These are phyloP conservation scores for Cladosporium sp. DNA, from an alignment of 2,329 filamentous ascomycete species.

Conservation along the genomic window DNA sequence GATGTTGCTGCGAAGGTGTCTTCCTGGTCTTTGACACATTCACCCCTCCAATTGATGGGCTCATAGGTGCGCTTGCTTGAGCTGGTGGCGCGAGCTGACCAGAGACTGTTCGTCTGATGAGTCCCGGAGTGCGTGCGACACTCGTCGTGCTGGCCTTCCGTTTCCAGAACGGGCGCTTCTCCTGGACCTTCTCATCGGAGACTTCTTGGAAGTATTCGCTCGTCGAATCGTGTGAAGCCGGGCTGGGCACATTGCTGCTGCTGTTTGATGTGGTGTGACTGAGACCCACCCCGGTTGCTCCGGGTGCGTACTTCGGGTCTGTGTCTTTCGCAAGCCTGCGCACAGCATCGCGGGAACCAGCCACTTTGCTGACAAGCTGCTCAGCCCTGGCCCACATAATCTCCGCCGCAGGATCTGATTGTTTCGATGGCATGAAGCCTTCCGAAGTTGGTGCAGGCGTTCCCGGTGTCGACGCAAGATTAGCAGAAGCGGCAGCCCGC, in stretches of 20 bases:
- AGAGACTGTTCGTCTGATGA: slow-evolving; percentile 54
- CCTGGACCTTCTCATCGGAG: slow-evolving; percentile 38
- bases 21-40: slow-evolving; percentile 38
- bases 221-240: slow-evolving; percentile 38
- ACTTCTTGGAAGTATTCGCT: slow-evolving; percentile 38
- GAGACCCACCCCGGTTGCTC: slow-evolving; percentile 41
- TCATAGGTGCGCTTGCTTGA: slow-evolving; percentile 36
- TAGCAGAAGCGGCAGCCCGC: slow-evolving; percentile 56
- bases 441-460: slow-evolving; percentile 33
- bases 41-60: slow-evolving; percentile 40
- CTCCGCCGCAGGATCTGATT: slow-evolving; percentile 61
- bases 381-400: slow-evolving; percentile 87
- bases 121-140: slow-evolving; percentile 40
- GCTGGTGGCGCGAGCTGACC: slow-evolving; percentile 55
- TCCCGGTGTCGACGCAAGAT: slow-evolving; percentile 26
- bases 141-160: slow-evolving; percentile 71
- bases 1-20: slow-evolving; percentile 15
- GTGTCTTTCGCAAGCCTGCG: slow-evolving; percentile 84
- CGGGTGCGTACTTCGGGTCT: slow-evolving; percentile 60
- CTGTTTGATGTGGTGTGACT: slow-evolving; percentile 32
- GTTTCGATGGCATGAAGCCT: slow-evolving; percentile 23
- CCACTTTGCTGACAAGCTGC: slow-evolving; percentile 78
- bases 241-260: slow-evolving; percentile 41
- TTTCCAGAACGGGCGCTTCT: slow-evolving; percentile 86
- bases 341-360: slow-evolving; percentile 85